Base-by-base conservation (phyloP, 2,329 filamentous ascomycete genomes). In the Chaetomium olivaceum region DNA sequence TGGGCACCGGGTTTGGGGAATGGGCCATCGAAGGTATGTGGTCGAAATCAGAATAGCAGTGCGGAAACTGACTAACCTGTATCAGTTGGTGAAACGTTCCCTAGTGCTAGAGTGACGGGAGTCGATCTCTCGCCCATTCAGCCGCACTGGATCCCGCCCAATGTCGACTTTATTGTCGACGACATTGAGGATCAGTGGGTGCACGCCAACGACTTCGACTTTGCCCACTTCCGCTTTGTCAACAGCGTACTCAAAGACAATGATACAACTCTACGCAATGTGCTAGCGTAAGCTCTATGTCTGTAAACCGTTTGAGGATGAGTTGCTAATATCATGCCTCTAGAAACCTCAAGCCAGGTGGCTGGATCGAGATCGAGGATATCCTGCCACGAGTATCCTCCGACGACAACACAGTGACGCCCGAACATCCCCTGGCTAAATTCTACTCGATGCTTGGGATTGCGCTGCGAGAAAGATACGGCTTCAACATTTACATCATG, bases 191-290 rank as follows among this genome's bases (percentile, higher is more conserved):
- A 75, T 63, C 78, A 81, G 4, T 88, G 85, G 86, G 74, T 85
- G 11, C 81, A 86, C 66, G 81, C 81, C 16, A 80, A 83, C 63
- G 79, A 83, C 63, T 88, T 85, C 66, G 86, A 89, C 71, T 87
- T 85, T 66, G 81, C 88, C 16, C 86, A 89, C 73, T 80, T 83
- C n/a, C 80, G 87, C 3, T 81, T 85, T 63, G 83, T 84, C 1
- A 82, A 84, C 16, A 81, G 81, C 74, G 80, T 81, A 1, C 80
- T 88, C 56, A 81, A 79, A 58, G 78, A 87, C 71, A 71, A 70
- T 14, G 29, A 21, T 0, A n/a, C n/a, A 1, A 56, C 70, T 3
- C 51, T 71, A 9, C 46, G 56, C 31, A 72, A 63, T 14, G 67
- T 71, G 16, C 65, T 73, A 2, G 46, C 67, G 72, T 72, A 62